phyloP scores from a whole-genome alignment of 2,329 filamentous ascomycete genomes.

The Talaromyces sp. region DNA sequence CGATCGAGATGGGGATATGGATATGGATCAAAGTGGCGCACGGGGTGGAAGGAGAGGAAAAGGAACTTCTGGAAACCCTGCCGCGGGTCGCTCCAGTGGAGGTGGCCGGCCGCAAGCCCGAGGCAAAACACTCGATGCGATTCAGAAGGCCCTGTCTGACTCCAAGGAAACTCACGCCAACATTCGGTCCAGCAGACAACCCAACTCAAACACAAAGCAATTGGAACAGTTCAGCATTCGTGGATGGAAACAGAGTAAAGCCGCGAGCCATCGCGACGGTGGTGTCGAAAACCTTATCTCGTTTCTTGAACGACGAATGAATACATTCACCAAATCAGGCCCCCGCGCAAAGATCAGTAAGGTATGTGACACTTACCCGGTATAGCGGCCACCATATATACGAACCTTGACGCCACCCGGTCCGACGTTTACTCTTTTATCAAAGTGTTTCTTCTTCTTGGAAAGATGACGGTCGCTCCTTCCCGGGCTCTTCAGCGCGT shows the following conservation, averaged over 20 bases:
- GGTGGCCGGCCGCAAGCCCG: constrained; percentile 28
- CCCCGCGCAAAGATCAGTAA: constrained; percentile 69
- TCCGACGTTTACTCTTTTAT: constrained; percentile 40
- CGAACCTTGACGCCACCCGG: constrained; percentile 37
- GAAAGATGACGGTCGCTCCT: constrained; percentile 43
- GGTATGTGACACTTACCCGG: constrained; percentile 64
- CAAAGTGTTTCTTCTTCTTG: neutral
- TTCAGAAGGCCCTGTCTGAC: constrained; percentile 40
- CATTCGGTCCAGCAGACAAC: constrained; percentile 40
- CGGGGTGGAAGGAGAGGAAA: constrained; percentile 41
- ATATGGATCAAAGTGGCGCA: constrained; percentile 56
- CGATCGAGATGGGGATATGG: constrained; percentile 65
- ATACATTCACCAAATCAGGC: constrained; percentile 50
- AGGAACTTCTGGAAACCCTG: constrained; percentile 29
- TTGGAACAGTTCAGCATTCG: constrained; percentile 51
- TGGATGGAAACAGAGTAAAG: constrained; percentile 71
- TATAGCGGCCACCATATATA: constrained; percentile 45
- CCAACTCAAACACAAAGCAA: constrained; percentile 16
- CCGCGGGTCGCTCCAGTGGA: constrained; percentile 10
- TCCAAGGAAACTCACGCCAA: constrained; percentile 39
- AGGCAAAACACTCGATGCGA: constrained; percentile 37
- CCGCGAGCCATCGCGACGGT: constrained; percentile 66
- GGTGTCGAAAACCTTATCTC: constrained; percentile 66
- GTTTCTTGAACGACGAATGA: constrained; percentile 73
- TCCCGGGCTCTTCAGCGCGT: constrained; percentile 33